Percentiles rank a stretch among this genome's conserved stretches.
These are phyloP conservation scores for Hypericum androsaemum DNA, from an alignment of 345 rosid species.

Conservation along the genomic window DNA sequence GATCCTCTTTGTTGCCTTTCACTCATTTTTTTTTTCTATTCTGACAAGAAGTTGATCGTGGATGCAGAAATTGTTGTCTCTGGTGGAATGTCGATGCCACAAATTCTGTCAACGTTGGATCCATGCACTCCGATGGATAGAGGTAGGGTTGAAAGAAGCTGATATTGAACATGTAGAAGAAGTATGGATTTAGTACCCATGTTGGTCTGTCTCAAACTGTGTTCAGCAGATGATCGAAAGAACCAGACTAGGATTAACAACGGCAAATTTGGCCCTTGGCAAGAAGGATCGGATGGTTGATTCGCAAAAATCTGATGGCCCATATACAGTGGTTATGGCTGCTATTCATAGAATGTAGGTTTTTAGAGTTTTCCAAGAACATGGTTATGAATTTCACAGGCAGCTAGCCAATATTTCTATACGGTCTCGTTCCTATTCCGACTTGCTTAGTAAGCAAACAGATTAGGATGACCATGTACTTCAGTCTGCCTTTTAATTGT, in stretches of 20 bases:
- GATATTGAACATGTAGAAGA: slow-evolving; percentile 31
- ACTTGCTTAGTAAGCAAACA: no score
- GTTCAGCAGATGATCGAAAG: slow-evolving; percentile 4
- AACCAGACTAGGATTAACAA: slow-evolving; percentile 2
- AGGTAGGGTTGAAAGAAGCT: slow-evolving; percentile 51
- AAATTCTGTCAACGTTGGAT: slow-evolving; percentile 63
- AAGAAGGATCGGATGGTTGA: slow-evolving; percentile 3
- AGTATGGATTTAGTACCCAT: slow-evolving; percentile 9
- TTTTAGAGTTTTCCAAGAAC: slow-evolving; percentile 18
- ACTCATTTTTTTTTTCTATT: no score
- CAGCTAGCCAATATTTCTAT: not conserved
- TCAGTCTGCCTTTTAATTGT: no score
- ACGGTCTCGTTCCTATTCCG: no score
- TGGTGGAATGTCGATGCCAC: slow-evolving; percentile 99
- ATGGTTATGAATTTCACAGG: slow-evolving; percentile 13
- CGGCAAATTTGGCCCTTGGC: slow-evolving; percentile 5
- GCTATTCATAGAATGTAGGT: slow-evolving; percentile 24
- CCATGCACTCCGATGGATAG: slow-evolving; percentile 40
- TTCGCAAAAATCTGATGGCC: slow-evolving; percentile 14
- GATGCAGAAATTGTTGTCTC: slow-evolving; percentile 90
- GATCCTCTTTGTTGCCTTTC: no score
- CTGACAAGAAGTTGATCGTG: no score
- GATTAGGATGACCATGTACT: no score
- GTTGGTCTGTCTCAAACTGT: slow-evolving; percentile 9
- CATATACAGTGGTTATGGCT: slow-evolving; percentile 13